Evolutionary conservation across 139 green algal species (phyloP).

Genomic region (Diplosphaera chodatii): DNA sequence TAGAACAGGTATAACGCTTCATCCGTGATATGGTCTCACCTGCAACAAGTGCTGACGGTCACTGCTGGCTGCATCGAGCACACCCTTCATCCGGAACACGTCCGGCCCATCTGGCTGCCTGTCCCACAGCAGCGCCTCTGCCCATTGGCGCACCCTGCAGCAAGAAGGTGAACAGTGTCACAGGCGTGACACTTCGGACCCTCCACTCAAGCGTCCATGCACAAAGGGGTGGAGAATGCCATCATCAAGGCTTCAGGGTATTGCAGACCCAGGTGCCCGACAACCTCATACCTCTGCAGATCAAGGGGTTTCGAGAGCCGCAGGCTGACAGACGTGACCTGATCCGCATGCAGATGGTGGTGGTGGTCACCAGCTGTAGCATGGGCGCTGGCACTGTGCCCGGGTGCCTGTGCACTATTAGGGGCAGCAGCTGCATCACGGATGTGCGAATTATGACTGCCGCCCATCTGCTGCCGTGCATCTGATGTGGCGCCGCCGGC

Average conservation of each 20-base stretch:
- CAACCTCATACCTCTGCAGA: slow-evolving; percentile 11
- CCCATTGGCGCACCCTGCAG: slow-evolving; percentile 36
- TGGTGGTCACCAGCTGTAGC: slow-evolving; percentile 1
- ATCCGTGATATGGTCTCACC: no score
- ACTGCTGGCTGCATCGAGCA: slow-evolving; percentile 52
- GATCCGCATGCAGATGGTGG: slow-evolving; percentile 17
- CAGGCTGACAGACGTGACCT: slow-evolving; percentile 35
- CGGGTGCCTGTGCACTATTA: background rate
- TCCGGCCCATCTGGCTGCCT: slow-evolving; percentile 17
- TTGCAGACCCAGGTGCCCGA: no score
- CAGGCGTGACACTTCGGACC: no score
- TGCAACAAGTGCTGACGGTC: slow-evolving; percentile 43
- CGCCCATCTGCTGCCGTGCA: no score
- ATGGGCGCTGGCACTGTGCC: background rate
- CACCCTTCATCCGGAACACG: slow-evolving; percentile 72
- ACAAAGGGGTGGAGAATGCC: no score
- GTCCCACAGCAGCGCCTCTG: slow-evolving; percentile 64
- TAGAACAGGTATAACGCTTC: no score
- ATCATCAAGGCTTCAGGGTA: no score
- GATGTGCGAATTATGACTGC: no score
- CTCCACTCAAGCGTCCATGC: no score
- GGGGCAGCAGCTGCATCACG: no score
- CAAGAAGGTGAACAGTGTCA: no score
- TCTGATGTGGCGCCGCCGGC: no score
- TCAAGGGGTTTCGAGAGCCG: slow-evolving; percentile 16